phyloP scores from a whole-genome alignment of 306 rosid genomes.

The Gynostemma pentaphyllum region DNA sequence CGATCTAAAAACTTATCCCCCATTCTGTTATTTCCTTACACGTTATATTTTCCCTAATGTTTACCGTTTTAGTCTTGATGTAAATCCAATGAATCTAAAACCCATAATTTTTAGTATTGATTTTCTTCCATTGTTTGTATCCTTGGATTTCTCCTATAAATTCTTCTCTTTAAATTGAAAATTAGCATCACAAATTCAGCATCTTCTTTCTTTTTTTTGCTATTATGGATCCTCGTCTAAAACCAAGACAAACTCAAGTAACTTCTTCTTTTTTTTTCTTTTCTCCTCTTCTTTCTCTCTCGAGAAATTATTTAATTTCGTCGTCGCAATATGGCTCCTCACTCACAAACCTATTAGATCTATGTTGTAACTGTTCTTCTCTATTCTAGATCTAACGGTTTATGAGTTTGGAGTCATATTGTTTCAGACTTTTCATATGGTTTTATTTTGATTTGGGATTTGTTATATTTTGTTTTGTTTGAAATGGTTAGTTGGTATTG shows the following conservation, averaged over 20 bases:
- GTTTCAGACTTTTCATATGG: too few relatives aligned
- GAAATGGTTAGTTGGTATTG: too few relatives aligned
- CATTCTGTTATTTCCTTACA: background rate
- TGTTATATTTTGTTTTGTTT: too few relatives aligned
- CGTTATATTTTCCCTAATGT: background rate
- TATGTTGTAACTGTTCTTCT: too few relatives aligned
- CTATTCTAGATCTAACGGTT: too few relatives aligned
- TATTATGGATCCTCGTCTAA: background rate
- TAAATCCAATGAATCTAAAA: background rate
- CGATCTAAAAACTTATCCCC: too few relatives aligned
- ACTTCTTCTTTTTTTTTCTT: background rate
- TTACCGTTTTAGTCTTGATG: background rate
- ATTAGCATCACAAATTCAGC: background rate
- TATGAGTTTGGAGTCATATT: too few relatives aligned
- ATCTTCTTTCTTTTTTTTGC: background rate
- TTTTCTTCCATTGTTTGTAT: background rate
- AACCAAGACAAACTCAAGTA: background rate
- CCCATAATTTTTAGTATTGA: background rate
- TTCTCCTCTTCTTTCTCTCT: too few relatives aligned
- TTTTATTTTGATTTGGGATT: too few relatives aligned
- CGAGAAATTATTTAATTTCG: too few relatives aligned
- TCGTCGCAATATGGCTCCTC: too few relatives aligned
- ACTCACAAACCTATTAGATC: too few relatives aligned
- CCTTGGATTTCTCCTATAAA: slow-evolving; percentile 4
- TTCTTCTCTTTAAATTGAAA: background rate